Base-by-base conservation (phyloP, 1,284 basidiomycete species). In the Spongiforma sp. region DNA sequence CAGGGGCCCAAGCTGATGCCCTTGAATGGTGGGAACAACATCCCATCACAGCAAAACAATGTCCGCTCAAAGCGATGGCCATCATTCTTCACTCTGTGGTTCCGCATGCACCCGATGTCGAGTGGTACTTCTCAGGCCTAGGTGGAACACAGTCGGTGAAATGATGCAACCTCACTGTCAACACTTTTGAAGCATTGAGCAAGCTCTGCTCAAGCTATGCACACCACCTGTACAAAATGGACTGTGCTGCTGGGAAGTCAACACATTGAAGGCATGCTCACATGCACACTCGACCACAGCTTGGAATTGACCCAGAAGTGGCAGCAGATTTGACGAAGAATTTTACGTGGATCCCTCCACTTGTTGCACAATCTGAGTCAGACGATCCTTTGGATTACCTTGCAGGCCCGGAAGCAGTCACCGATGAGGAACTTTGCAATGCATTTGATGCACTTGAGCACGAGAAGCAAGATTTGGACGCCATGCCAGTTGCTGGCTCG, bases 341-440 rank as follows among this genome's bases (percentile, higher is more conserved):
- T 5, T 67, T 67, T 48, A 17, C 63, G 19, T 67, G 63, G 61
- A 43, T 62, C 15, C 58, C 63, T 52, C 60, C 48, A 21, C 52
- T 67, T 9, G 48, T 12, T 11, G 39, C 50, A 33, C 34, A 65
- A 34, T 54, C 50, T 5, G 33, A 62, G 24, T 11, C 30, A 34
- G 52, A n/a, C n/a, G 28, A 52, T 39, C n/a, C n/a, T n/a, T n/a
- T n/a, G n/a, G 53, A 62, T 21, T 59, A 60, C 57, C 63, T 67
- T 57, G 55, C 50, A 15, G 61, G 63, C 15, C 61, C 59, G 5
- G 61, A 62, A 39, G 55, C 54, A 28, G 55, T 67, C 34, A 60
- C 37, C 9, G 54, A 64, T 11, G 60, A 67, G 7, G 54, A 64
- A 39, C 57, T 66, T 6, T 14, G 8, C 10, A 54, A 52, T 21